These are phyloP conservation scores for Globisporangium orthogonon DNA, from an alignment of 352 stramenopile species.

Conservation along the genomic window DNA sequence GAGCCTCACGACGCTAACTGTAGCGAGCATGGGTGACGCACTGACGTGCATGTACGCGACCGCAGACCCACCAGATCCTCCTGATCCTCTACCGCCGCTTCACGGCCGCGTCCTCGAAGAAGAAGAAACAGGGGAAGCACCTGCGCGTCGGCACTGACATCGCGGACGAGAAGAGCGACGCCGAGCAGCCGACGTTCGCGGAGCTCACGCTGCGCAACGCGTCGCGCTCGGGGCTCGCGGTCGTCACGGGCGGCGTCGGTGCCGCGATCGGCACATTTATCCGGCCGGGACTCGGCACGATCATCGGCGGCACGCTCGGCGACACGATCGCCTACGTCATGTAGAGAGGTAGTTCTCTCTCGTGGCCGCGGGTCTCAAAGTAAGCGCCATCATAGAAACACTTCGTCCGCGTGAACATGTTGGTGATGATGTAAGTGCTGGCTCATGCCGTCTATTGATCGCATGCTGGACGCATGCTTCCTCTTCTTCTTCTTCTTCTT, in stretches of 20 bases:
- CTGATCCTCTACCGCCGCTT: conserved; percentile 68
- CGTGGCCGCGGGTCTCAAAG: too few species aligned
- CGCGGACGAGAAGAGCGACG: conserved; percentile 27
- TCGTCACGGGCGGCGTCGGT: conserved; percentile 64
- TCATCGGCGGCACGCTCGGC: conserved; percentile 70
- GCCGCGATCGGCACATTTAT: conserved; percentile 66
- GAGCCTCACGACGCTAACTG: background rate
- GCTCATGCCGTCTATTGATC: too few species aligned
- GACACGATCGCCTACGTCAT: conserved; percentile 76
- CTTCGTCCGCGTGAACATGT: too few species aligned
- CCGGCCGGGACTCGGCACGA: conserved; percentile 65
- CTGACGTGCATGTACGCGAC: background rate
- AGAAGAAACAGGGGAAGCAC: conserved; percentile 26
- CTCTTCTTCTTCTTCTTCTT: too few species aligned
- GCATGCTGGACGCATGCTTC: too few species aligned
- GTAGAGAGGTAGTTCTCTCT: background rate
- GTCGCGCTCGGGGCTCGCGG: conserved; percentile 47
- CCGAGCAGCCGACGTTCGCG: conserved; percentile 28
- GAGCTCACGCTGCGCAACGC: conserved; percentile 51
- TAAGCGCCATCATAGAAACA: background rate
- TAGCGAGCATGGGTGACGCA: too few species aligned
- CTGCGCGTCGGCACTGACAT: conserved; percentile 17
- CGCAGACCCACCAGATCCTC: conserved; percentile 59
- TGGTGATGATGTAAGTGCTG: too few species aligned
- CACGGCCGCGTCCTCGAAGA: conserved; percentile 22